Conservation (phyloP, 2,329 filamentous ascomycete genomes). For the Colletotrichum cereale region DNA sequence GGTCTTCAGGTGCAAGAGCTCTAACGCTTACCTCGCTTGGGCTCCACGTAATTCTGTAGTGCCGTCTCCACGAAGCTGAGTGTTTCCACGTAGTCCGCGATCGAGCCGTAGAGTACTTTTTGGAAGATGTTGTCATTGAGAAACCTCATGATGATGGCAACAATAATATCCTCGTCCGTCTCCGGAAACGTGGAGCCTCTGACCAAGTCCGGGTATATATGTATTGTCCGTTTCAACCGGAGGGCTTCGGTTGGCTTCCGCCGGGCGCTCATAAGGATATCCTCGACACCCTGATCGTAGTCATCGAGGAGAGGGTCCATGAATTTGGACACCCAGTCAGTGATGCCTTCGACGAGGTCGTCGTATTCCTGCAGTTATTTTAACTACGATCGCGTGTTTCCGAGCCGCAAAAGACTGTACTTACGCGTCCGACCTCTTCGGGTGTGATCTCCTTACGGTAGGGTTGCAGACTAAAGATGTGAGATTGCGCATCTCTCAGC, state of each 20-base stretch:
- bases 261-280: constrained; percentile 41
- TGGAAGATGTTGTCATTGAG: constrained; percentile 53
- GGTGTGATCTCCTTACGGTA: constrained; percentile 54
- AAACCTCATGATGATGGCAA: constrained; percentile 51
- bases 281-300: constrained; percentile 44
- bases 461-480: constrained; percentile 57
- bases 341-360: constrained; percentile 49
- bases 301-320: constrained; percentile 49
- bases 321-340: constrained; percentile 53
- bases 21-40: constrained; percentile 54
- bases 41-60: constrained; percentile 52
- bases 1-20: too few species aligned
- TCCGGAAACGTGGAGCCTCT: constrained; percentile 50
- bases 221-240: constrained; percentile 46
- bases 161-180: constrained; percentile 54
- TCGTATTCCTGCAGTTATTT: constrained; percentile 51
- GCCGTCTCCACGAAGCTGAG: constrained; percentile 51
- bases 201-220: constrained; percentile 49
- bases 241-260: constrained; percentile 45
- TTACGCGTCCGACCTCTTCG: constrained; percentile 52
- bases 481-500: constrained; percentile 52
- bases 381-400: constrained; percentile 15
- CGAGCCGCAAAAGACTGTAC: constrained; percentile 6
- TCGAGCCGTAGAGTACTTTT: constrained; percentile 47
- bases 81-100: constrained; percentile 43